Evolutionary conservation across 495 filamentous ascomycete species (phyloP), one percentile per base, ranked within the genome.

Genomic region (Penicillium angulare): DNA sequence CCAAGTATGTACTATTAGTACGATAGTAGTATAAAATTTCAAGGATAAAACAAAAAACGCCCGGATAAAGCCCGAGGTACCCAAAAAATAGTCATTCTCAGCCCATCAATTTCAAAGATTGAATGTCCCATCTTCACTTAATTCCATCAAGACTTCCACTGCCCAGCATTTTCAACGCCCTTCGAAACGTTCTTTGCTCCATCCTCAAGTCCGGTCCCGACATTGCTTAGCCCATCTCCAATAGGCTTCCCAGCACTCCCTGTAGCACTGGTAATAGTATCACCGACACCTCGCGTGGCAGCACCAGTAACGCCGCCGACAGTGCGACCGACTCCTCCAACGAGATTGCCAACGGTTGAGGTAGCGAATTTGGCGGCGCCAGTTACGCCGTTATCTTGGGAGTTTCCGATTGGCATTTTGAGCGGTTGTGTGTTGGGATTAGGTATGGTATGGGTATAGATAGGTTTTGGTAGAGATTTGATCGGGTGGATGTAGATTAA

Each of bases 301-400:
- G 85, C 85, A 33, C 86, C 86, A 1, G 86, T 77, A 1, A 90
- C 77, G 29, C 82, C 83, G 22, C 87, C 87, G 6, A 83, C 80
- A 1, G 86, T 89, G 49, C 84, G 82, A 2, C 83, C 78, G 20
- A 79, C 59, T 10, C 76, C 82, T 4, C 84, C 84, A 12, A 89
- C 78, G 1, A 83, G 82, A 61, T 82, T 81, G 38, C 85, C 86
- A 7, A 66, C 70, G 58, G 76, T 78, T 3, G 73, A 77, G 12
- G 75, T 79, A 33, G 74, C 73, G 54, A 74, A 75, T 50, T 72
- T 73, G 50, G 74, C 58, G 34, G 73, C 69, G 44, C 69, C 69
- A 1, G 69, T 73, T 32, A 62, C 62, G 51, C 69, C 71, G 43
- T 26, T 56, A 48, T 72, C 62, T 63, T 67, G 57, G 21, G 64